Conservation (phyloP, 192 early-diverging fungal species). For the Backusella circina region DNA sequence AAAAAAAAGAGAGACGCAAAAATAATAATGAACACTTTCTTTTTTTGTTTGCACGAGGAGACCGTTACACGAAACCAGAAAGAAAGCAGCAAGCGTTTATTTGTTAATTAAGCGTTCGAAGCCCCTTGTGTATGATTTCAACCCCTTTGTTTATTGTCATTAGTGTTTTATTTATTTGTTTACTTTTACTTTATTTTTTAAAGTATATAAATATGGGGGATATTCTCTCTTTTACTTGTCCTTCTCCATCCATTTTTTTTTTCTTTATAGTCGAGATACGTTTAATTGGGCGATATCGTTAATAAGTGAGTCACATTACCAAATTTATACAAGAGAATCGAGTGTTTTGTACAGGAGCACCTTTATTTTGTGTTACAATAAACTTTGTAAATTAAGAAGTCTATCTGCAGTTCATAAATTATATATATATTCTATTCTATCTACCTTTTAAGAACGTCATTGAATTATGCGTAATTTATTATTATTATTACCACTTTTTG, state of each 20-base stretch:
- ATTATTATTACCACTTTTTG: background rate
- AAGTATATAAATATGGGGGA: too few species aligned
- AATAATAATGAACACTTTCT: background rate
- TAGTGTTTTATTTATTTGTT: background rate
- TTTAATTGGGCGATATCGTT: background rate
- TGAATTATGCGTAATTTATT: background rate
- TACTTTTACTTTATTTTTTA: background rate
- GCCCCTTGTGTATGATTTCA: background rate
- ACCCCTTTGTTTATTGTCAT: background rate
- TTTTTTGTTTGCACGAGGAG: background rate
- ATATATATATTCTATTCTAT: background rate
- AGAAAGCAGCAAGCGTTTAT: background rate
- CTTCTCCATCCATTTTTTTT: background rate
- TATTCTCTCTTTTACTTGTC: background rate
- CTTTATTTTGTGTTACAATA: background rate
- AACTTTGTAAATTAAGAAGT: background rate
- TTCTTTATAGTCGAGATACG: background rate
- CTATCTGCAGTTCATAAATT: background rate
- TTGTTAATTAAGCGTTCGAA: background rate
- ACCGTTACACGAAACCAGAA: background rate
- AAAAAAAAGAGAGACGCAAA: background rate
- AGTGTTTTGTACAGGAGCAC: background rate
- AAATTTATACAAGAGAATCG: background rate
- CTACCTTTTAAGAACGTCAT: background rate
- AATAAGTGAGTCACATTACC: slow-evolving; percentile 1